phyloP scores from a whole-genome alignment of 2,329 filamentous ascomycete species.

The Pseudogymnoascus verrucosus region DNA sequence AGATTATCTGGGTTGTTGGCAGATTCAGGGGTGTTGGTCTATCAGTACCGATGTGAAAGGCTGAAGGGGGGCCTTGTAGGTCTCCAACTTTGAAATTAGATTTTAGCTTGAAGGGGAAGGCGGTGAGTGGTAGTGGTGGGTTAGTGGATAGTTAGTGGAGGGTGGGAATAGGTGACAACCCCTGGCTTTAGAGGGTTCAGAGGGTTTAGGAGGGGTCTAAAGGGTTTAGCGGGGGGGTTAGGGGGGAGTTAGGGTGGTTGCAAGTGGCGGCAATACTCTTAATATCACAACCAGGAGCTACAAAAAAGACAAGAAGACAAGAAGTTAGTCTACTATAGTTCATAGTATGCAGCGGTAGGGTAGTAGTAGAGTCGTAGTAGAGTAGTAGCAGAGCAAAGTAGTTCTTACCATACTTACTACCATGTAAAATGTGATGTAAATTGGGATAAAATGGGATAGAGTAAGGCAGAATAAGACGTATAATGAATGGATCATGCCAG shows the following conservation, averaged over 20 bases:
- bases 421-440: neutral
- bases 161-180: neutral
- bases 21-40: neutral
- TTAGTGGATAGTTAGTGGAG: neutral
- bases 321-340: neutral
- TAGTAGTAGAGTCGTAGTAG: neutral
- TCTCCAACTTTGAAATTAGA: conserved; percentile 8
- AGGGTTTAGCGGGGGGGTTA: neutral
- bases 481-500: neutral
- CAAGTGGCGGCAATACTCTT: neutral
- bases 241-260: neutral
- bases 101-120: neutral
- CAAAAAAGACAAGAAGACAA: neutral
- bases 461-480: neutral
- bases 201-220: neutral
- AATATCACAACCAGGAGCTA: neutral
- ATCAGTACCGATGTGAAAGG: neutral
- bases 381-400: too few species aligned
- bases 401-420: neutral
- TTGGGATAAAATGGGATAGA: neutral
- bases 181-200: neutral
- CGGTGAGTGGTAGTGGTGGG: neutral
- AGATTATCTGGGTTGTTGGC: neutral
- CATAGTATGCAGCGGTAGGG: neutral
- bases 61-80: neutral